These are phyloP conservation scores for Rhytidiadelphus loreus DNA, from an alignment of 225 moss, liverwort and hornwort genomes.

Conservation along the genomic window DNA sequence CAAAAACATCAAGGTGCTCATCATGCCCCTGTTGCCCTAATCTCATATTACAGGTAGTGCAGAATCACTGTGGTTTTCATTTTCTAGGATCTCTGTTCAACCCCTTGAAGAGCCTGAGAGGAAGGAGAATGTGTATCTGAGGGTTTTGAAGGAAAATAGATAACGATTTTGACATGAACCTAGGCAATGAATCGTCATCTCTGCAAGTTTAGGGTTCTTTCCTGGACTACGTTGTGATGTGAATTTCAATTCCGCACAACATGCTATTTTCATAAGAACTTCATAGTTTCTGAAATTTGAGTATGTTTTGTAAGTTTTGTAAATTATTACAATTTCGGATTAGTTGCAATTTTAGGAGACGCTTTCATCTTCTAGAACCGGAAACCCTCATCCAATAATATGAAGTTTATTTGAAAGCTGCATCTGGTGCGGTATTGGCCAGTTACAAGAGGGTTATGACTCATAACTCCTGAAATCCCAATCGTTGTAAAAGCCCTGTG, in stretches of 20 bases:
- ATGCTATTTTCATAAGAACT: background rate
- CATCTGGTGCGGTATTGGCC: background rate
- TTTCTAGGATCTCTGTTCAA: background rate
- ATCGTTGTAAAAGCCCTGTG: background rate
- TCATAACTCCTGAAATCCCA: background rate
- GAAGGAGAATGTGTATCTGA: background rate
- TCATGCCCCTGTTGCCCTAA: too few relatives aligned
- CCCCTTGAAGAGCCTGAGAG: background rate
- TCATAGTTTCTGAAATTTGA: background rate
- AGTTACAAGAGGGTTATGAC: background rate
- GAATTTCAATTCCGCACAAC: background rate
- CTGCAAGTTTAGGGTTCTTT: background rate
- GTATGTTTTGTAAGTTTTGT: background rate
- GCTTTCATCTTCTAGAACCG: background rate
- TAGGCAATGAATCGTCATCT: background rate
- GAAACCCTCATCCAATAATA: background rate
- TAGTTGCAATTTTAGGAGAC: background rate
- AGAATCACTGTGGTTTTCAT: background rate
- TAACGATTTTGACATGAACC: background rate
- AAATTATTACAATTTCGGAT: background rate
- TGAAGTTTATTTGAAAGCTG: background rate
- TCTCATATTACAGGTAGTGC: too few relatives aligned
- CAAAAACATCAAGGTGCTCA: constrained; percentile 67
- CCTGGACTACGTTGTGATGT: background rate
- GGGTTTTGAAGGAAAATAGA: background rate